Percentiles rank a stretch among this genome's conserved stretches.
Conservation (phyloP, 2,329 filamentous ascomycete species). For the Cryphonectria japonica region DNA sequence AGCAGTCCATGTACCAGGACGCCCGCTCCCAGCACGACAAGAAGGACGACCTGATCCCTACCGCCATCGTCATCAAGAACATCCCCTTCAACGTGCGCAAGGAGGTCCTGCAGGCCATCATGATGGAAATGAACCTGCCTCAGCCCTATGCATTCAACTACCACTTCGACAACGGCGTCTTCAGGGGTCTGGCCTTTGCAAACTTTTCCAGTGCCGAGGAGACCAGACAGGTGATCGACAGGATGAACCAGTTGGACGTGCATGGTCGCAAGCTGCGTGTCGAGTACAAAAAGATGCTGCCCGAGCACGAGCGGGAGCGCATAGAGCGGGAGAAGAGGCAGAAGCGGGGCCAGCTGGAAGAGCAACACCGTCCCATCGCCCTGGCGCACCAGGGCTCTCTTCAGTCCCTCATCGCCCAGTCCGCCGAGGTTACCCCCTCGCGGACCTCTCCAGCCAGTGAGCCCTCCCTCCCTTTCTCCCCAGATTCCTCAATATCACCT, state of each 20-base stretch:
- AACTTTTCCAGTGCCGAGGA: conserved; percentile 97
- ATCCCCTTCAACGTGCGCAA: conserved; percentile 99
- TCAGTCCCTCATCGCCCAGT: conserved; percentile 72
- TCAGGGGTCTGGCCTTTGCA: conserved; percentile 92
- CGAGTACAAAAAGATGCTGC: conserved; percentile 99
- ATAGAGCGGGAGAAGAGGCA: conserved; percentile 98
- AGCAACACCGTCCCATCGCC: conserved; percentile 83
- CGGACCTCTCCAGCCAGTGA: conserved; percentile 53
- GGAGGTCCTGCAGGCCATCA: conserved; percentile 88
- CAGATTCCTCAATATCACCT: conserved; percentile 22
- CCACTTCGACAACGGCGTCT: conserved; percentile 97
- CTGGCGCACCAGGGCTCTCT: conserved; percentile 86
- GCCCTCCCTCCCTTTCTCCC: conserved; percentile 30
- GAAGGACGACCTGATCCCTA: conserved; percentile 84
- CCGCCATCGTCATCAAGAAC: conserved; percentile 99
- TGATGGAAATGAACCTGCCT: conserved; percentile 92
- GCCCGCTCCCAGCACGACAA: conserved; percentile 47
- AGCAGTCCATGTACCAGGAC: conserved; percentile 43
- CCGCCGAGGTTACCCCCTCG: conserved; percentile 60
- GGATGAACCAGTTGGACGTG: conserved; percentile 94
- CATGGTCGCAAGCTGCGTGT: conserved; percentile 93
- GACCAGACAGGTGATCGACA: conserved; percentile 87
- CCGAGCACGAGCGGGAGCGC: conserved; percentile 88
- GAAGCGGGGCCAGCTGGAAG: conserved; percentile 91
- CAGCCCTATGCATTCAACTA: conserved; percentile 99